Evolutionary conservation across 495 filamentous ascomycete species (phyloP), one percentile per base, ranked within the genome.

Genomic region (Schizothecium vesticola): DNA sequence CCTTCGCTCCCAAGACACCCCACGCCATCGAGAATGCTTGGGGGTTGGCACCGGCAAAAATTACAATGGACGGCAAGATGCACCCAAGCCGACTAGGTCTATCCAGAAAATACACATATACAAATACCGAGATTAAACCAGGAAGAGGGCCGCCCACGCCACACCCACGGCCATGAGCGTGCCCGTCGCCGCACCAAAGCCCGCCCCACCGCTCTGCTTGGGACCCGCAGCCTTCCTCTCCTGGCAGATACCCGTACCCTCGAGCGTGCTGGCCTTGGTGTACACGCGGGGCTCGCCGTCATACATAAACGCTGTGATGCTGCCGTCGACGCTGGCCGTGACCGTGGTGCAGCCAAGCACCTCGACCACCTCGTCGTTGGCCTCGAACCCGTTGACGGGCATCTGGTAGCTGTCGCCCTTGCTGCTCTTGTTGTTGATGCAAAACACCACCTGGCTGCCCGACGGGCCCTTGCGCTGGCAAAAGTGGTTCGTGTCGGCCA

Each of bases 391-490:
- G 61, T 66, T 68, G 55, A 76, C 36, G 66, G 21, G 58, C 60
- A 70, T 21, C 67, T 59, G 0, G 68, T 74, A 75, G 66, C 31
- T 62, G 75, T 67, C 66, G 59, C 75, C 74, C 65, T 63, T 61
- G 74, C 66, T 70, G 67, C 69, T 71, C 71, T 75, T 70, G 74
- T 77, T 77, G 71, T 63, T 77, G 72, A 77, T 61, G 72, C 74
- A 76, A 43, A 67, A 75, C 33, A 77, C 75, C 26, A 77, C 59
- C 59, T 72, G 59, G 11, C 82, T 86, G 69, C 91, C 81, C 66
- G 86, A 76, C 60, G 87, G 84, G 55, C 90, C 90, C 78, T 93
- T 92, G 43, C 85, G 80, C 75, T 89, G 84, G 21, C 86, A 89
- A 19, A 92, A 73, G 23, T 86, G 87, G 66, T 76, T 82, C 26